Evolutionary conservation across 768 basidiomycete genomes (phyloP).

Genomic region (Boletellus ananiceps): DNA sequence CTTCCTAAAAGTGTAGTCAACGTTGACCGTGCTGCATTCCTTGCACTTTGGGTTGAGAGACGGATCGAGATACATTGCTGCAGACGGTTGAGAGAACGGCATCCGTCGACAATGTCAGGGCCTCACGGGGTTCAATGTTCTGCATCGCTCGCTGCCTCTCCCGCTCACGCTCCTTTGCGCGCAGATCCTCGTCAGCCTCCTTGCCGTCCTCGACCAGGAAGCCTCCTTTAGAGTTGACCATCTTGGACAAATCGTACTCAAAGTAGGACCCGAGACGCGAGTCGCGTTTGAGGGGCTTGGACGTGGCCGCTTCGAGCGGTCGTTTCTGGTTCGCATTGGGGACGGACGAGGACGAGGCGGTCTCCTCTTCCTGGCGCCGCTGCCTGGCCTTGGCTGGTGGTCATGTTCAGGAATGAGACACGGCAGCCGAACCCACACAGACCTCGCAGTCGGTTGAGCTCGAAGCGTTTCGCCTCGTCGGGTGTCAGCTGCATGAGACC

Average conservation of each 20-base stretch:
- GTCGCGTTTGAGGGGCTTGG: constrained; percentile 60
- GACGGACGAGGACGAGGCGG: constrained; percentile 41
- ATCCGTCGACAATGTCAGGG: background rate
- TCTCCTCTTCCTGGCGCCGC: constrained; percentile 56
- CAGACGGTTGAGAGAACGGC: background rate
- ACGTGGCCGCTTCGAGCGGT: constrained; percentile 57
- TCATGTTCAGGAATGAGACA: background rate
- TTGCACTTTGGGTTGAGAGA: constrained; percentile 75
- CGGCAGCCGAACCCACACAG: background rate
- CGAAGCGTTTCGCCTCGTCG: constrained; percentile 67
- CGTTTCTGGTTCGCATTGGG: constrained; percentile 74
- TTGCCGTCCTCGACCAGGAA: constrained; percentile 90
- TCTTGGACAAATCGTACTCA: constrained; percentile 95
- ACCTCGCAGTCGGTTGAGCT: constrained; percentile 80
- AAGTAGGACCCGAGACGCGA: constrained; percentile 86
- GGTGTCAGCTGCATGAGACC: constrained; percentile 40
- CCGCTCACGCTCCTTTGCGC: constrained; percentile 74
- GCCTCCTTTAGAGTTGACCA: constrained; percentile 95
- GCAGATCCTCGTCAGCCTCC: constrained; percentile 70
- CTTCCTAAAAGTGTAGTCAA: constrained; percentile 77
- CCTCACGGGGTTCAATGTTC: constrained; percentile 65
- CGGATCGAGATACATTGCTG: constrained; percentile 78
- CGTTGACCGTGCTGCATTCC: constrained; percentile 84
- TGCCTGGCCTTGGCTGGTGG: constrained; percentile 68
- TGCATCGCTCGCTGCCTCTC: constrained; percentile 75